Evolutionary conservation across 306 rosid species (phyloP), one percentile per base, ranked within the genome.

Genomic region (Malus orientalis): DNA sequence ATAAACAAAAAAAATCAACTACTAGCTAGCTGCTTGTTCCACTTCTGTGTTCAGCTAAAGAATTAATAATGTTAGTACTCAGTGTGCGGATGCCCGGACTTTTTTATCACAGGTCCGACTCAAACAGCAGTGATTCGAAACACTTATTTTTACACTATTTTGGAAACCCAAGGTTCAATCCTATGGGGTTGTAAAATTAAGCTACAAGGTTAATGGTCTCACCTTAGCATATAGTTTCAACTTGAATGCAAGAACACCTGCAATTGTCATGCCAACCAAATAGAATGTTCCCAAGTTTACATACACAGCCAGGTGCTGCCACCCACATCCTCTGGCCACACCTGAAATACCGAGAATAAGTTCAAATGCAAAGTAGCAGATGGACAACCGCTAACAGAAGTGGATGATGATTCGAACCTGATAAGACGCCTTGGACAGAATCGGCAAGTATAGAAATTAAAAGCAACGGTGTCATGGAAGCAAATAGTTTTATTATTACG

Each of bases 251-350:
- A 92, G 90, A 75, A 89, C 4, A 63, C 80, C 63, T 59, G 93
- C 86, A 25, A 89, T 69, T 19, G 99, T 86, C 57, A 92, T 77
- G 60, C 97, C 98, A 69, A 92, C 80, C 8, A 87, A 72, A 80
- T 89, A 95, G 78, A 88, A 95, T 14, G 88, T 74, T 22, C 76
- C 89, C 78, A 92, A 85, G 82, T 95, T 92, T 30, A 87, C 86
- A 74, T 63, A 85, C 49, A 82, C 87, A 55, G 78, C 97, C 59
- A 92, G 76, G 30, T 90, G 91, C 81, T 92, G 97, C 91, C 88
- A 87, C 14, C 97, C 97, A 57, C 93, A 84, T 73, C 97, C 98
- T 88, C 97, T 89, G 15, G 84, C 89, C 81, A 88, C 96, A 30
- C 97, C 97, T 95, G 84, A 70, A 82, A 36, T 3, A 76, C 73